Conservation (phyloP, 2,329 filamentous ascomycete species). For the Aspergillus sp. region DNA sequence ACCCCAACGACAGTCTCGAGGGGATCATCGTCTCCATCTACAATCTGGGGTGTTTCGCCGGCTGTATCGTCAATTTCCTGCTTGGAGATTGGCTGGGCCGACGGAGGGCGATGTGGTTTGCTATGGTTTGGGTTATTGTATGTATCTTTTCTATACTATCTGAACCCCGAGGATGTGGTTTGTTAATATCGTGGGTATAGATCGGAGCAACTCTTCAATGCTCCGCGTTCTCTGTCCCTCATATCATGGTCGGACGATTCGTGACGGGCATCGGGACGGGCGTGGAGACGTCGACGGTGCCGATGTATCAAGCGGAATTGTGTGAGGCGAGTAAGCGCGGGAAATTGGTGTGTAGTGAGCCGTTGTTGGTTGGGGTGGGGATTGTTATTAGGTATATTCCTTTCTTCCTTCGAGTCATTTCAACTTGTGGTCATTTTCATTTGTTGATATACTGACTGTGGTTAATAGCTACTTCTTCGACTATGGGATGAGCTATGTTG, state of each 20-base stretch:
- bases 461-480: slow-evolving; percentile 31
- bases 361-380: slow-evolving; percentile 41
- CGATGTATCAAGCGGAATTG: slow-evolving; percentile 49
- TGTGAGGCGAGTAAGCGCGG: slow-evolving; percentile 46
- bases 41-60: slow-evolving; percentile 45
- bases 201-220: slow-evolving; percentile 39
- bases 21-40: slow-evolving; percentile 50
- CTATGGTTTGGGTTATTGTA: slow-evolving; percentile 38
- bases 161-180: too few relatives aligned
- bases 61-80: slow-evolving; percentile 37
- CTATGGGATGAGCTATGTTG: slow-evolving; percentile 38
- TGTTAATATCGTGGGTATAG: too few relatives aligned
- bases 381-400: slow-evolving; percentile 34
- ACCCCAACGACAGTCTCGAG: slow-evolving; percentile 40
- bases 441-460: neutral
- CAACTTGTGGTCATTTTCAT: neutral
- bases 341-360: slow-evolving; percentile 44
- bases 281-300: slow-evolving; percentile 42
- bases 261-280: slow-evolving; percentile 55
- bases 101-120: slow-evolving; percentile 36
- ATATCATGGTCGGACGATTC: slow-evolving; percentile 48
- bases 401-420: neutral
- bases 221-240: slow-evolving; percentile 32
- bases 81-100: slow-evolving; percentile 35
- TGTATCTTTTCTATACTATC: too few relatives aligned